Percentiles rank a stretch among this genome's conserved stretches.
Conservation (phyloP, 106 monocot genomes). For the Cymbidium sinense region DNA sequence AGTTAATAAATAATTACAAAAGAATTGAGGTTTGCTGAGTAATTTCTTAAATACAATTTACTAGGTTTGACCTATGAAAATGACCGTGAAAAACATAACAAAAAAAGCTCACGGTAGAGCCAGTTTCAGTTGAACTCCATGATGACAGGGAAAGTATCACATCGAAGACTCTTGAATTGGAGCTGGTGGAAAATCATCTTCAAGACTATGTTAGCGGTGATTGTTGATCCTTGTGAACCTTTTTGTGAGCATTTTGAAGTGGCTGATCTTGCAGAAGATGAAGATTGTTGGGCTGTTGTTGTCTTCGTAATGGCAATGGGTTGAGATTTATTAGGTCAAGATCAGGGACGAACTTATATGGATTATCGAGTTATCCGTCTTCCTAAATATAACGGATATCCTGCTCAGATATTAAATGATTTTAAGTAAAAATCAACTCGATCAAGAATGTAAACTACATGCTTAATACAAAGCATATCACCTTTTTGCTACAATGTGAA, state of each 20-base stretch:
- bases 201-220: too few relatives aligned
- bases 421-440: not conserved
- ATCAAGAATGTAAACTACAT: not conserved
- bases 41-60: not conserved
- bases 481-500: conserved; percentile 47
- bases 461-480: not conserved
- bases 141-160: not conserved
- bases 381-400: conserved; percentile 67
- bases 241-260: not conserved
- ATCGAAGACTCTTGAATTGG: not conserved
- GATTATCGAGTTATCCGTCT: conserved; percentile 47
- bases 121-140: not conserved
- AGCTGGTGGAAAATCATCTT: conserved; percentile 1
- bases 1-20: not conserved
- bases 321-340: conserved; percentile 29
- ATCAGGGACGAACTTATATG: conserved; percentile 34
- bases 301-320: not conserved
- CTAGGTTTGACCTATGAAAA: not conserved
- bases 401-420: conserved; percentile 11
- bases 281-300: not conserved
- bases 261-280: not conserved
- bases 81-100: not conserved
- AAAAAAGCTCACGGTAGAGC: not conserved
- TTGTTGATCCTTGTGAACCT: not conserved
- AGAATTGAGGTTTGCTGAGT: not conserved